Evolutionary conservation across 176 grass and related monocot species (phyloP).

Genomic region (Bonia amplexicaulis): DNA sequence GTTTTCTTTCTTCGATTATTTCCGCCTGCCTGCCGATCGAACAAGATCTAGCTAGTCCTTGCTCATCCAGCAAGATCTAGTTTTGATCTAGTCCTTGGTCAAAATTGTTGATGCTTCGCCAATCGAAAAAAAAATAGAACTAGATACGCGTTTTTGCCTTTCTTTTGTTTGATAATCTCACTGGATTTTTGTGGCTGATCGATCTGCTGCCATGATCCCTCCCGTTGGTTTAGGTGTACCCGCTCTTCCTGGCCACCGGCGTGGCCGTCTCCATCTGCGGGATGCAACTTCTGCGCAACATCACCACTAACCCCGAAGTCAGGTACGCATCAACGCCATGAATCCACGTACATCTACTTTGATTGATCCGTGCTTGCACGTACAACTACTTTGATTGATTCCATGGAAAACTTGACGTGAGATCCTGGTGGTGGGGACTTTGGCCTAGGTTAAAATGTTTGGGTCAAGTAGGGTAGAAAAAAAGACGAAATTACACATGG

Average conservation of each 20-base stretch:
- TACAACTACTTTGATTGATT: neutral
- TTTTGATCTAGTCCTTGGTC: no score
- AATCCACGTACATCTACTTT: neutral
- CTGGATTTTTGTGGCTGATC: neutral
- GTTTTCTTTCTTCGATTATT: neutral
- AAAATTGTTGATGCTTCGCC: neutral
- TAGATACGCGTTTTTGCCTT: neutral
- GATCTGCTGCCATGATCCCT: no score
- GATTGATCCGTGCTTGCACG: neutral
- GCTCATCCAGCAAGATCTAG: neutral
- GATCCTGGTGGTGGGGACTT: neutral
- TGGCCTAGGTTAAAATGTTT: neutral
- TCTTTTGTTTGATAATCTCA: neutral
- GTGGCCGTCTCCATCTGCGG: conserved; percentile 47
- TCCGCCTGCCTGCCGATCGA: neutral
- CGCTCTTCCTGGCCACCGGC: conserved; percentile 40
- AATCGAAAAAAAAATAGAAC: no score
- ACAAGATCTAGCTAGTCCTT: neutral
- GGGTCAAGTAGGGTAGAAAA: neutral
- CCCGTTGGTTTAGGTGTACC: conserved; percentile 37
- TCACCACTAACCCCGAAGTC: conserved; percentile 62
- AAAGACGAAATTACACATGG: neutral
- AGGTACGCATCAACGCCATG: neutral
- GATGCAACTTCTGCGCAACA: conserved; percentile 56
- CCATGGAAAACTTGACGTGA: neutral